Evolutionary conservation across 106 monocot species (phyloP).

Genomic region (Apostasia ramifera): DNA sequence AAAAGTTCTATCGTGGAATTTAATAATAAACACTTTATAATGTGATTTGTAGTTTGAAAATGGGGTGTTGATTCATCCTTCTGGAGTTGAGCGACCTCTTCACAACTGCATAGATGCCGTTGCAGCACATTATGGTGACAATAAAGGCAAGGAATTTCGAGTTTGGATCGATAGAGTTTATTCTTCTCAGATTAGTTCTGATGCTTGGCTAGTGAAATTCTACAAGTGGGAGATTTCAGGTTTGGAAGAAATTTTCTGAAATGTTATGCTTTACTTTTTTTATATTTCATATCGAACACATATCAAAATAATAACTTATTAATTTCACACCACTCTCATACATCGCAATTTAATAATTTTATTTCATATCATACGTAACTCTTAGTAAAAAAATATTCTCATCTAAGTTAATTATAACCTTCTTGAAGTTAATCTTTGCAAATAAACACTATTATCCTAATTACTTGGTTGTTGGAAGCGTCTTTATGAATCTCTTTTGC

Average conservation of each 20-base stretch:
- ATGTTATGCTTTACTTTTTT: background rate
- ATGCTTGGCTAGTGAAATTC: slow-evolving; percentile 76
- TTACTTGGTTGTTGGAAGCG: too few relatives aligned
- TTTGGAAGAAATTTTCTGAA: slow-evolving; percentile 14
- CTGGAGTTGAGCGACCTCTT: slow-evolving; percentile 53
- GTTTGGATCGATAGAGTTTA: slow-evolving; percentile 80
- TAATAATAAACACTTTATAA: background rate
- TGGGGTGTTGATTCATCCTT: slow-evolving; percentile 63
- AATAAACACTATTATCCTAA: too few relatives aligned
- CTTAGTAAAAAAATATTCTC: too few relatives aligned
- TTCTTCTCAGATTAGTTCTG: slow-evolving; percentile 33
- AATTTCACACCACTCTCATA: too few relatives aligned
- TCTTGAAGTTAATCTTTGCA: too few relatives aligned
- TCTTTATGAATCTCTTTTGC: too few relatives aligned
- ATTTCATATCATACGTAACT: too few relatives aligned
- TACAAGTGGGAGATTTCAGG: slow-evolving; percentile 83
- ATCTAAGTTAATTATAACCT: too few relatives aligned
- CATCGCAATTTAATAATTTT: too few relatives aligned
- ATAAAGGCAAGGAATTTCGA: slow-evolving; percentile 50
- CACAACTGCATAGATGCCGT: slow-evolving; percentile 42
- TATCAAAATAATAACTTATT: too few relatives aligned
- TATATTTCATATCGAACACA: too few relatives aligned
- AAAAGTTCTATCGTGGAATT: too few relatives aligned
- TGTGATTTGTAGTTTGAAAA: slow-evolving; percentile 35
- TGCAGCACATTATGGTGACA: slow-evolving; percentile 44